These are phyloP conservation scores for Trypanosoma melophagium DNA, from an alignment of 208 protist species.

Conservation along the genomic window DNA sequence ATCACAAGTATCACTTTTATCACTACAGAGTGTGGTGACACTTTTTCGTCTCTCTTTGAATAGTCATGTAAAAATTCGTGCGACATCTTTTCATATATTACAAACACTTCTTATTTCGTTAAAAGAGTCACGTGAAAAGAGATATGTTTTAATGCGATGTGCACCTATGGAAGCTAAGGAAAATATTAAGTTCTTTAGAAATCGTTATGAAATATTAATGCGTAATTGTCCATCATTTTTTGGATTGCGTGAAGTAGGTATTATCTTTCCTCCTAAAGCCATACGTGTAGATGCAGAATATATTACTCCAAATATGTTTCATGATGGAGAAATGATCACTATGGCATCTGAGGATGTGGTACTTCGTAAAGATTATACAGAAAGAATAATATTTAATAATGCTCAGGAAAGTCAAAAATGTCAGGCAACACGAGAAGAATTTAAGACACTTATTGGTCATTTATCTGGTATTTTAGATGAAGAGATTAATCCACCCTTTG, in stretches of 20 bases:
- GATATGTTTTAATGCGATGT: conserved; percentile 15
- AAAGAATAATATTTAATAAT: background rate
- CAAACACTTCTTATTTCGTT: conserved; percentile 22
- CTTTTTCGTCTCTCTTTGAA: conserved; percentile 25
- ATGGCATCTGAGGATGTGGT: conserved; percentile 1
- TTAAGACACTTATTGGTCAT: conserved; percentile 8
- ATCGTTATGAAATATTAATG: conserved; percentile 22
- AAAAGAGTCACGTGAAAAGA: conserved; percentile 15
- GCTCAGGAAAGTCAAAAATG: background rate
- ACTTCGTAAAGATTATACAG: conserved; percentile 11
- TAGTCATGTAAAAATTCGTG: conserved; percentile 6
- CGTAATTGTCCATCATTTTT: conserved; percentile 26
- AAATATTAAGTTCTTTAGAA: conserved; percentile 22
- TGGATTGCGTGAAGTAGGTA: conserved; percentile 15
- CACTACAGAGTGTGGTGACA: conserved; percentile 9
- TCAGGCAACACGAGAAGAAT: background rate
- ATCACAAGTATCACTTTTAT: conserved; percentile 19
- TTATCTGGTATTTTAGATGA: conserved; percentile 23
- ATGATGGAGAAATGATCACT: conserved; percentile 15
- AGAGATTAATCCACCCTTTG: background rate
- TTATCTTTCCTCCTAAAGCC: conserved; percentile 24
- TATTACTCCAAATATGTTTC: conserved; percentile 15
- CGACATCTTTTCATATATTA: conserved; percentile 23
- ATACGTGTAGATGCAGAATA: conserved; percentile 17
- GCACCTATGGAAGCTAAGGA: conserved; percentile 15